Evolutionary conservation across 371 early-diverging fungal species (phyloP).

Genomic region (Gilbertella persicaria): DNA sequence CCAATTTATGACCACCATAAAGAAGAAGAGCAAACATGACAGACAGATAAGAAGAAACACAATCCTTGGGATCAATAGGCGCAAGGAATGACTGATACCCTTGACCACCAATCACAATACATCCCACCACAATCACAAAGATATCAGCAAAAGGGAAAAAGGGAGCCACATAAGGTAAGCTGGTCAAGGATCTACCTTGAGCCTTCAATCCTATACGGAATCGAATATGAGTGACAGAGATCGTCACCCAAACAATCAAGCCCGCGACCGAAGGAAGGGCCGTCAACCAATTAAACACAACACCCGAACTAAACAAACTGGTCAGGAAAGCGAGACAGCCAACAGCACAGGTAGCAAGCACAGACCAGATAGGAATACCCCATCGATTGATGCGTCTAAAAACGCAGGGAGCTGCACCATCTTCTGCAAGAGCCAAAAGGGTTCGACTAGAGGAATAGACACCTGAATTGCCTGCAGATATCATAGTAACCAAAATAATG

Average conservation of each 20-base stretch:
- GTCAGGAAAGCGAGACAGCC: conserved; percentile 58
- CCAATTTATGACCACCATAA: conserved; percentile 51
- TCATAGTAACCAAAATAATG: conserved; percentile 64
- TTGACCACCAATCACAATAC: conserved; percentile 64
- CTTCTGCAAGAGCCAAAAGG: conserved; percentile 64
- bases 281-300: conserved; percentile 71
- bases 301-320: conserved; percentile 53
- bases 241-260: conserved; percentile 79
- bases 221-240: conserved; percentile 72
- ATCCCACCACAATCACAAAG: conserved; percentile 56
- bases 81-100: conserved; percentile 54
- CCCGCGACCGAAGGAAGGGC: conserved; percentile 72
- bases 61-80: conserved; percentile 34
- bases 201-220: conserved; percentile 75
- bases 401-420: conserved; percentile 64
- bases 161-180: conserved; percentile 71
- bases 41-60: conserved; percentile 50
- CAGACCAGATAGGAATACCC: conserved; percentile 63
- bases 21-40: conserved; percentile 48
- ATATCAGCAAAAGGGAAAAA: conserved; percentile 74
- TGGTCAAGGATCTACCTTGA: conserved; percentile 63
- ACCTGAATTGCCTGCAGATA: conserved; percentile 76
- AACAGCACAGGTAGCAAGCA: conserved; percentile 53
- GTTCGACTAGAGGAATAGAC: conserved; percentile 72
- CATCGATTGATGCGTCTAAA: conserved; percentile 50